Conservation (phyloP, 495 filamentous ascomycete genomes). For the Cercophora sp. region DNA sequence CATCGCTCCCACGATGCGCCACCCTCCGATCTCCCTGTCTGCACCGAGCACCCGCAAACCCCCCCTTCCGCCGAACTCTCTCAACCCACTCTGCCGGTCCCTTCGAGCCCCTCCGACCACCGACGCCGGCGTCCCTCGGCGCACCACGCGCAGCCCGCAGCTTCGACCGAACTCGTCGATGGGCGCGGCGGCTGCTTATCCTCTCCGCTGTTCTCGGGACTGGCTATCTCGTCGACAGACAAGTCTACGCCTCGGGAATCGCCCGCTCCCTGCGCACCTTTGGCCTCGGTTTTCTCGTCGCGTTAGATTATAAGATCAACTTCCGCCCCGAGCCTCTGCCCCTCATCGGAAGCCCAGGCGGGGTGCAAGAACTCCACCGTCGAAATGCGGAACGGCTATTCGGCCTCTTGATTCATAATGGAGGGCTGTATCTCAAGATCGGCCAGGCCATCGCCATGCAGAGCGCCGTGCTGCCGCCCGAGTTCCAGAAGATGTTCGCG, state of each 20-base stretch:
- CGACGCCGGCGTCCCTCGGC: constrained; percentile 74
- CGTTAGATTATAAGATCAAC: constrained; percentile 93
- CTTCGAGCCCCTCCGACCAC: constrained; percentile 74
- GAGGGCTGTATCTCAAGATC: constrained; percentile 94
- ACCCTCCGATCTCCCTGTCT: constrained; percentile 1
- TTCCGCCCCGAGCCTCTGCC: constrained; percentile 70
- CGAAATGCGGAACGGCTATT: constrained; percentile 80
- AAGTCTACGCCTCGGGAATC: constrained; percentile 72
- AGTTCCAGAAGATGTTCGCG: constrained; percentile 92
- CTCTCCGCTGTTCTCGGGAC: constrained; percentile 54
- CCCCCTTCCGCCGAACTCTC: too few species aligned
- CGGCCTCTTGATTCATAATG: constrained; percentile 75
- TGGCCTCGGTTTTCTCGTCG: constrained; percentile 70
- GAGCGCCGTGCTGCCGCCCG: constrained; percentile 82
- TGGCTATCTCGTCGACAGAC: constrained; percentile 63
- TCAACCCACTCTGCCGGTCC: constrained; percentile 17
- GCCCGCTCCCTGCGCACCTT: constrained; percentile 81
- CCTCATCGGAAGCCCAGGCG: constrained; percentile 50
- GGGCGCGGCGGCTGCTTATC: constrained; percentile 67
- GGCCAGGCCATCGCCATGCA: constrained; percentile 99
- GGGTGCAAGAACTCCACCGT: constrained; percentile 68
- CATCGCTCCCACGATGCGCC: too few species aligned
- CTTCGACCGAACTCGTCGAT: constrained; percentile 67
- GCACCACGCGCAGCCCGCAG: constrained; percentile 62
- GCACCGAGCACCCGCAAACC: background rate